Base-by-base conservation (phyloP, 805 yeast genomes). In the Wickerhamiella musiphila region DNA sequence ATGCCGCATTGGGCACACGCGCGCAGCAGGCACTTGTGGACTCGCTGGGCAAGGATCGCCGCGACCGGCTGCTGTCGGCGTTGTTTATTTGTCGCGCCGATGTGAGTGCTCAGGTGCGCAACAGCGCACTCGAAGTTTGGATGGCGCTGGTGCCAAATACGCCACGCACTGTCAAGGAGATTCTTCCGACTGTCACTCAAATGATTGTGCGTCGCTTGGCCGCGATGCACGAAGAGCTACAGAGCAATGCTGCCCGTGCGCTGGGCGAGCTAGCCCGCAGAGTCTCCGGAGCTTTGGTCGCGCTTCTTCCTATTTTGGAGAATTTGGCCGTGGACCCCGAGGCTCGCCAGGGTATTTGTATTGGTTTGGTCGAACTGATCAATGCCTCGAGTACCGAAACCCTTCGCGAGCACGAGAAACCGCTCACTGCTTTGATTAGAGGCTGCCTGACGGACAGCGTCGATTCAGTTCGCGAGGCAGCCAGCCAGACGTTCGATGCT, bases 111-210 rank as follows among this genome's bases (percentile, higher is more conserved):
- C 65, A 73, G 42, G 99, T 90, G 18, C 73, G 98, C 46, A 72
- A 72, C 42, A 78, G 93, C 17, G 74, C 96, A 9, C 70, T 81
- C 37, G 94, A 90, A 46, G 82, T 90, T 29, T 90, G 99, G 99
- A 84, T 84, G 58, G 82, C 94, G 0, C 63, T 90, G 49, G 95
- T 90, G 32, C 78, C 93, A 29, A 90, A 90, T 52, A 90, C 98
- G 15, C 96, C 98, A 26, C 73, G 78, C 49, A 79, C 94, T 3
- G 77, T 90, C 29, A 86, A 79, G 60, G 95, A 84, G 53, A 82
- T 90, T 39, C 56, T 90, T 40, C 92, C 94, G 19, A 64, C 82
- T 4, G 68, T 90, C 41, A 78, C 90, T 4, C 67, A 67, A 37
- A 67, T 81, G 46, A 73, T 90, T 47, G 81, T 90, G 37, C 69